Evolutionary conservation across 2,329 filamentous ascomycete genomes (phyloP).

Genomic region (Aspergillus hiratsukae): DNA sequence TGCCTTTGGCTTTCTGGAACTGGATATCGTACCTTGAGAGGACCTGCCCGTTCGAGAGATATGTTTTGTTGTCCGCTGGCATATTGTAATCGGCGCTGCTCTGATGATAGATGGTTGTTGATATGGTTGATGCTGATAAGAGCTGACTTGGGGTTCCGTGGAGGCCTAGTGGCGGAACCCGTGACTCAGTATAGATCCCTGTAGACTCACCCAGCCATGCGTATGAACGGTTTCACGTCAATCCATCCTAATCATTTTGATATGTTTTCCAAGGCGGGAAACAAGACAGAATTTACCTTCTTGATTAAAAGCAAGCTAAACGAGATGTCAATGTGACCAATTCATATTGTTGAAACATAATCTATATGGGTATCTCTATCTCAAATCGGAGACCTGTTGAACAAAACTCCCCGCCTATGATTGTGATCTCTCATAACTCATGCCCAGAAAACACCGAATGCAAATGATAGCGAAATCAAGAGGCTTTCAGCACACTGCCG

Average conservation of each 20-base stretch:
- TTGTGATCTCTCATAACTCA: conserved; percentile 5
- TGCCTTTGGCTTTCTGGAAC: neutral
- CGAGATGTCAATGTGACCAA: neutral
- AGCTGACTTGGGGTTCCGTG: conserved; percentile 2
- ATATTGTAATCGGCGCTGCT: conserved; percentile 20
- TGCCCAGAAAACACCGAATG: neutral
- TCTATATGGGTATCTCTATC: conserved; percentile 14
- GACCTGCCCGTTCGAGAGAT: conserved; percentile 39
- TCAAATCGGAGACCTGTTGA: conserved; percentile 4
- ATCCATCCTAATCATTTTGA: neutral
- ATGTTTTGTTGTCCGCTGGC: conserved; percentile 30
- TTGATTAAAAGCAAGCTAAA: neutral
- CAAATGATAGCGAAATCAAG: neutral
- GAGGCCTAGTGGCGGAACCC: conserved; percentile 8
- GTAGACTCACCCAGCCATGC: neutral
- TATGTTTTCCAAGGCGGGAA: no score
- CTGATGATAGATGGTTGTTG: conserved; percentile 1
- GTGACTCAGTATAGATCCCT: conserved; percentile 7
- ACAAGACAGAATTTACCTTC: no score
- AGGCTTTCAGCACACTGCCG: conserved; percentile 7
- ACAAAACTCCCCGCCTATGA: neutral
- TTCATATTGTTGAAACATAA: neutral
- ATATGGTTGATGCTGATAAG: conserved; percentile 1
- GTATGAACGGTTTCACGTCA: neutral
- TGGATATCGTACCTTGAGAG: conserved; percentile 27